Percentiles rank a stretch among this genome's conserved stretches.
Conservation (phyloP, 768 basidiomycete species). For the button mushroom (Agaricus bisporus) region DNA sequence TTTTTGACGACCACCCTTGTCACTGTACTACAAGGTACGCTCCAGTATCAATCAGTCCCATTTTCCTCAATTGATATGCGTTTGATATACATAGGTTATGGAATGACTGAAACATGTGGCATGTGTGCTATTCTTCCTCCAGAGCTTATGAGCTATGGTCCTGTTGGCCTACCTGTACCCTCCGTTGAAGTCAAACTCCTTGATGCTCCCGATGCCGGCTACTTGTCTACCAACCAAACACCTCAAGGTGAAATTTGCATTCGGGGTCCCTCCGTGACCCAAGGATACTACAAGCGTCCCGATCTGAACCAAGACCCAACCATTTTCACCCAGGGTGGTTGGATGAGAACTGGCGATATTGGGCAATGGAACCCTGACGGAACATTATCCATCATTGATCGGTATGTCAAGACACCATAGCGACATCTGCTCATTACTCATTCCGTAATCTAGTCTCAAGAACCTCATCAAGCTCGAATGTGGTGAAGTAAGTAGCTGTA, state of each 20-base stretch:
- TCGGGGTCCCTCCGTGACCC: constrained; percentile 79
- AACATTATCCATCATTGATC: constrained; percentile 83
- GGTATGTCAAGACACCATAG: constrained; percentile 36
- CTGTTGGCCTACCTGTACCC: constrained; percentile 84
- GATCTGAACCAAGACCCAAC: constrained; percentile 81
- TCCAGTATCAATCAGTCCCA: background rate
- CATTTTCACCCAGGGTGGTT: constrained; percentile 87
- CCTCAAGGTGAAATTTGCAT: constrained; percentile 88
- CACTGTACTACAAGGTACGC: constrained; percentile 77
- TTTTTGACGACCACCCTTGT: constrained; percentile 81
- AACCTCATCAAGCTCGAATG: constrained; percentile 83
- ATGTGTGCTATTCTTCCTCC: constrained; percentile 89
- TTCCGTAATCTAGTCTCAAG: constrained; percentile 49
- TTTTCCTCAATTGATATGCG: too few relatives aligned
- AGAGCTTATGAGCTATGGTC: constrained; percentile 64
- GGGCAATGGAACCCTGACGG: constrained; percentile 95
- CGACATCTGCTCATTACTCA: background rate
- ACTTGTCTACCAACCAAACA: constrained; percentile 62
- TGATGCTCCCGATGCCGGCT: constrained; percentile 82
- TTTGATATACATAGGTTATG: constrained; percentile 55
- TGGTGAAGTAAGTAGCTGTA: constrained; percentile 51
- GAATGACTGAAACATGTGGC: constrained; percentile 94
- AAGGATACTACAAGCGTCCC: constrained; percentile 86
- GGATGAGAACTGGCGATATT: constrained; percentile 91
- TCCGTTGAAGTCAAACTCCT: constrained; percentile 84